phyloP scores from a whole-genome alignment of 768 basidiomycete species.

The Punctularia strigosozonata region DNA sequence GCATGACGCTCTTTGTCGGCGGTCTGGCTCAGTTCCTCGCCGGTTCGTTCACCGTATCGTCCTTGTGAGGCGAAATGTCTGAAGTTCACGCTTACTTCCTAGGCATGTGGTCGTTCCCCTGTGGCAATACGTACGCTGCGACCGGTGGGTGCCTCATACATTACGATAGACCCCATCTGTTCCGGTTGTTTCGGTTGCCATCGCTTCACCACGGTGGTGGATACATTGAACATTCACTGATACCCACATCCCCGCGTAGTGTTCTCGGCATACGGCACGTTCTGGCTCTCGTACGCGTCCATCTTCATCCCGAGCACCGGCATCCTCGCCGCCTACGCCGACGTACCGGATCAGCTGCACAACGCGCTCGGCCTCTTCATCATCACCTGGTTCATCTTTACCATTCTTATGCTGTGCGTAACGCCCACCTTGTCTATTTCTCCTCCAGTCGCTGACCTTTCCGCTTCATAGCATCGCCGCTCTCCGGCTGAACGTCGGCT shows the following conservation, averaged over 20 bases:
- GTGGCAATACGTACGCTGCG: slow-evolving; percentile 60
- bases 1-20: slow-evolving; percentile 78
- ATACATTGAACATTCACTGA: slow-evolving; percentile 9
- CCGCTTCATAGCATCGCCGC: slow-evolving; percentile 27
- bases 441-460: neutral
- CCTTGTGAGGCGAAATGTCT: neutral
- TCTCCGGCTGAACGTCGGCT: slow-evolving; percentile 35
- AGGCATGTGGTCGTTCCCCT: slow-evolving; percentile 17
- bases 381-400: slow-evolving; percentile 62
- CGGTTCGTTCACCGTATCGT: slow-evolving; percentile 80
- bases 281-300: slow-evolving; percentile 77
- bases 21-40: slow-evolving; percentile 80
- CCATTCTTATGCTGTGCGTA: slow-evolving; percentile 55
- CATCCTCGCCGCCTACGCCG: slow-evolving; percentile 39
- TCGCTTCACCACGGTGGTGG: slow-evolving; percentile 11
- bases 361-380: slow-evolving; percentile 68
- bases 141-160: slow-evolving; percentile 36
- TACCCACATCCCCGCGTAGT: neutral
- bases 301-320: slow-evolving; percentile 65
- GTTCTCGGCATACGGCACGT: slow-evolving; percentile 75
- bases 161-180: slow-evolving; percentile 24
- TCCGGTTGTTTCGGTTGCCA: slow-evolving; percentile 1
- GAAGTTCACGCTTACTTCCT: too few relatives aligned
- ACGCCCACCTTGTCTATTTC: neutral
- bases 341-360: slow-evolving; percentile 22